Conservation (phyloP, 805 yeast genomes). For the Komagataella populi region DNA sequence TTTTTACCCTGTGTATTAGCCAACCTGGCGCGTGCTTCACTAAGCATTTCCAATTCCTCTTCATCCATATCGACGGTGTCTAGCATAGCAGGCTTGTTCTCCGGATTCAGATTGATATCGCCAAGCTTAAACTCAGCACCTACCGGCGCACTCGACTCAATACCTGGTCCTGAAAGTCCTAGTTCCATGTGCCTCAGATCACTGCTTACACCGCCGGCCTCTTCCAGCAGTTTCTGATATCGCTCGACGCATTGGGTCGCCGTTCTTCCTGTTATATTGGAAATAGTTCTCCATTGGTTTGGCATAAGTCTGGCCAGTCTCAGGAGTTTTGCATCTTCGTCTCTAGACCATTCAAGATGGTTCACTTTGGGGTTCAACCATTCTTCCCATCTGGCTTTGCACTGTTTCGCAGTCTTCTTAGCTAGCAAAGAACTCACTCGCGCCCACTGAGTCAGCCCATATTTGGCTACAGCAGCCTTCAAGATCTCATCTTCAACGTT, state of each 20-base stretch:
- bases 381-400: slow-evolving; percentile 87
- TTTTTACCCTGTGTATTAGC: slow-evolving; percentile 92
- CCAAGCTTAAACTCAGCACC: slow-evolving; percentile 23
- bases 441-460: slow-evolving; percentile 92
- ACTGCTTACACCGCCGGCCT: slow-evolving; percentile 14
- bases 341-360: slow-evolving; percentile 53
- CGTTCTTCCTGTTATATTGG: slow-evolving; percentile 48
- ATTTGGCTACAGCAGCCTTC: slow-evolving; percentile 83
- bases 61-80: slow-evolving; percentile 73
- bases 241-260: slow-evolving; percentile 80
- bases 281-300: slow-evolving; percentile 91
- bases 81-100: slow-evolving; percentile 69
- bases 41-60: slow-evolving; percentile 81
- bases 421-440: slow-evolving; percentile 78
- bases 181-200: slow-evolving; percentile 9
- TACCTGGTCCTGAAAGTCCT: slow-evolving; percentile 20
- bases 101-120: slow-evolving; percentile 58
- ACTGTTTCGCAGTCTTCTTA: slow-evolving; percentile 81
- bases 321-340: slow-evolving; percentile 64
- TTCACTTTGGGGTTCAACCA: slow-evolving; percentile 66
- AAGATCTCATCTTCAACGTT: slow-evolving; percentile 75
- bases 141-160: slow-evolving; percentile 37
- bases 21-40: slow-evolving; percentile 88
- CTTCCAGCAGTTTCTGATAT: slow-evolving; percentile 59
- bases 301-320: slow-evolving; percentile 61